Conservation (phyloP, 208 protist genomes). For the Acanthamoeba lenticulata region DNA sequence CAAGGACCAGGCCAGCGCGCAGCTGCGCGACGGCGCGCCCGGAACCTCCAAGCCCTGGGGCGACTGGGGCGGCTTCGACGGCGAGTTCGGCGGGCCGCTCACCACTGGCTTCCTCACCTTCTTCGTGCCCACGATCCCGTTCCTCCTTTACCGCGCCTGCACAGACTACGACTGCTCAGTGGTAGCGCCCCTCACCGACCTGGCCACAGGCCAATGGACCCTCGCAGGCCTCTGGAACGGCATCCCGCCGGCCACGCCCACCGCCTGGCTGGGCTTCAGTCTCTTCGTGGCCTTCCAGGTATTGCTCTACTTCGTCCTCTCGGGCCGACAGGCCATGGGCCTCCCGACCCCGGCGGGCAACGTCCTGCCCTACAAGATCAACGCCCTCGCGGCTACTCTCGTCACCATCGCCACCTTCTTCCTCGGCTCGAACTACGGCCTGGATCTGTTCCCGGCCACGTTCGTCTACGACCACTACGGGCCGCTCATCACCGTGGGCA, state of each 20-base stretch:
- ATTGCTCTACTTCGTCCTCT: slow-evolving; percentile 32
- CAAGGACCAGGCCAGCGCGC: not conserved
- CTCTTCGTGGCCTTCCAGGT: slow-evolving; percentile 62
- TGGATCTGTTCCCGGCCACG: slow-evolving; percentile 54
- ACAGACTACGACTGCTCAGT: slow-evolving; percentile 39
- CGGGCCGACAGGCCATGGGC: slow-evolving; percentile 51
- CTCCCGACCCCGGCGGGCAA: slow-evolving; percentile 68
- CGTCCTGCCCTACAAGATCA: slow-evolving; percentile 69
- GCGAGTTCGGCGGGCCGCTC: not conserved
- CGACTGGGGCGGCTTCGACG: slow-evolving; percentile 60
- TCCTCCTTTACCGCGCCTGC: slow-evolving; percentile 41
- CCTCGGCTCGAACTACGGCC: not conserved
- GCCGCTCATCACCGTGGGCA: slow-evolving; percentile 68
- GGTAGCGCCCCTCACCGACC: not conserved
- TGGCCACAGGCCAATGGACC: not conserved
- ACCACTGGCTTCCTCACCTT: slow-evolving; percentile 5
- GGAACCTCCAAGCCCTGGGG: slow-evolving; percentile 19
- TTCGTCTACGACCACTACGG: slow-evolving; percentile 76
- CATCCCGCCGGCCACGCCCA: not conserved
- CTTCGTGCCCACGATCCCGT: slow-evolving; percentile 44
- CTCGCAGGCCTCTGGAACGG: not conserved
- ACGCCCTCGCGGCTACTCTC: not conserved
- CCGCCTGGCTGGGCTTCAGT: not conserved
- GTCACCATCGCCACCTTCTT: not conserved
- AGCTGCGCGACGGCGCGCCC: not conserved